Evolutionary conservation across 495 filamentous ascomycete species (phyloP), one percentile per base, ranked within the genome.

Genomic region (Tuber microsphaerosporum): DNA sequence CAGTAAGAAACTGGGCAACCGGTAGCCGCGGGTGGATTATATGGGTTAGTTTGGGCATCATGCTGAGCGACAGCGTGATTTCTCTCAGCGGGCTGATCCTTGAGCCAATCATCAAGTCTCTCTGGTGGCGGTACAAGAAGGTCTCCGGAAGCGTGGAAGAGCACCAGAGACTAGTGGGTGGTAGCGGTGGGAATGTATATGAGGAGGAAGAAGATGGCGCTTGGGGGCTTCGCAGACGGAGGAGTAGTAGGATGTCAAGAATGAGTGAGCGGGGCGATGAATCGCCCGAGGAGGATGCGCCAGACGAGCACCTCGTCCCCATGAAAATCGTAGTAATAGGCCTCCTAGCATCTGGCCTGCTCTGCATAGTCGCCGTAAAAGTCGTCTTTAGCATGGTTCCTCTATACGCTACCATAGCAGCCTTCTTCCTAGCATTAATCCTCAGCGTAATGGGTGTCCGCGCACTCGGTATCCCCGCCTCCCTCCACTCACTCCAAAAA

Each of bases 11-110:
- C 82, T 99, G 96, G 96, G 90, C 91, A 74, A 88, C 86, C 45
- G 95, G 95, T 10, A 95, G 92, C 82, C 97, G 97, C 86, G 95
- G 94, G 34, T 99, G 95, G 95, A 97, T 99, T 75, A 92, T 98
- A 0, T 99, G 95, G 95, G 85, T 94, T 2, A 94, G 92, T 74
- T 84, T 99, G 44, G 93, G 95, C 1, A 96, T 99, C 77, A 99
- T 99, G 95, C 88, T 99, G 76, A 91, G 93, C 12, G 95, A 99
- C 84, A 92, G 94, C 2, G 85, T 98, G 6, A 88, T 97, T 73
- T 97, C 92, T 79, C 87, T 99, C 31, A 90, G 92, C 7, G 94
- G 93, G 86, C 86, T 99, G 39, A 86, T 93, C 9, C 74, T 91
- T 16, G 89, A 88, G 42, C 46, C 73, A 4, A 48, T 48, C 16